A percentile compares a stretch with the other conserved stretches of the same genome.
phyloP scores from a whole-genome alignment of 768 basidiomycete species.

The Mycena galericulata region DNA sequence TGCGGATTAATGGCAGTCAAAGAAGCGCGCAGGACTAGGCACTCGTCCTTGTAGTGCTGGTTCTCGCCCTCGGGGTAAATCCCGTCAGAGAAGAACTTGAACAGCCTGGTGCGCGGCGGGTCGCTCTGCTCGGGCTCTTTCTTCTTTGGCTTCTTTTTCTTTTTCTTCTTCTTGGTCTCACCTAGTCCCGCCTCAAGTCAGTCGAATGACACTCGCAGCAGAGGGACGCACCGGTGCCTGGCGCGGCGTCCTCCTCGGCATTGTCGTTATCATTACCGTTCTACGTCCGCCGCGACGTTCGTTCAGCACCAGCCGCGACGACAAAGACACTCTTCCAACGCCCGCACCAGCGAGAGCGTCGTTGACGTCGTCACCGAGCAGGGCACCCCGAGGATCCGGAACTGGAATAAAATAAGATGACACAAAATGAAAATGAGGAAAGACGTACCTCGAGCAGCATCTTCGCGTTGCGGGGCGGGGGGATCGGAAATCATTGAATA shows the following conservation, averaged over 20 bases:
- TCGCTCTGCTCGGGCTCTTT: constrained; percentile 88
- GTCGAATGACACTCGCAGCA: too few species aligned
- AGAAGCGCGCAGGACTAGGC: constrained; percentile 45
- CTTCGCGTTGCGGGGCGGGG: too few species aligned
- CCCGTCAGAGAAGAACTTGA: constrained; percentile 89
- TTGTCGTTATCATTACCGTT: constrained; percentile 16
- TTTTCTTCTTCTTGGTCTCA: constrained; percentile 86
- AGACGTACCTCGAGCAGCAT: too few species aligned
- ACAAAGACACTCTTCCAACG: too few species aligned
- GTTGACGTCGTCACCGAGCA: too few species aligned
- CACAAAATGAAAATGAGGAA: too few species aligned
- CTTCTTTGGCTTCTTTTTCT: constrained; percentile 93
- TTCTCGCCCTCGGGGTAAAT: constrained; percentile 93
- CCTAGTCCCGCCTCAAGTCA: too few species aligned
- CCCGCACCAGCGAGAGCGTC: too few species aligned
- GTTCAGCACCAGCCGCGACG: too few species aligned
- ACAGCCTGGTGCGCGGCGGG: constrained; percentile 89
- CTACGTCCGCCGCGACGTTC: constrained; percentile 14
- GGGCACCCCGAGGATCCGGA: too few species aligned
- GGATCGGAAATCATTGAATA: too few species aligned
- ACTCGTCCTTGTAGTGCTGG: constrained; percentile 94
- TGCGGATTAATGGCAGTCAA: background rate
- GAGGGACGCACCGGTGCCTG: constrained; percentile 8
- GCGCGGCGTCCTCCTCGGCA: constrained; percentile 30
- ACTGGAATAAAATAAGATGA: too few species aligned